Evolutionary conservation across 2,329 filamentous ascomycete species (phyloP).

Genomic region (Penicillium janthinellum): DNA sequence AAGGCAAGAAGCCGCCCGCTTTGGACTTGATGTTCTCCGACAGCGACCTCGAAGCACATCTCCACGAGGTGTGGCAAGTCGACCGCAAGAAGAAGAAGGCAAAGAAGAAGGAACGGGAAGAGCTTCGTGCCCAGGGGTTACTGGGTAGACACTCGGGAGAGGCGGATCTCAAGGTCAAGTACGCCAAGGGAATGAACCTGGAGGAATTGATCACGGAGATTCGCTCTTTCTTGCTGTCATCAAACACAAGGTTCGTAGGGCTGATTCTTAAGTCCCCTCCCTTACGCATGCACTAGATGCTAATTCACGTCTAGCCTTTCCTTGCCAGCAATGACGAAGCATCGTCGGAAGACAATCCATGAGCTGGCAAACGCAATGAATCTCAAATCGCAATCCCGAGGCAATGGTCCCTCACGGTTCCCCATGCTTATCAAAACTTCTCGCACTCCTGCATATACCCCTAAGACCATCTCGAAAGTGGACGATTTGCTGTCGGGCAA

Average conservation of each 20-base stretch:
- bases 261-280: neutral
- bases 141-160: slow-evolving; percentile 60
- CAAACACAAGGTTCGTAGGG: slow-evolving; percentile 62
- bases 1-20: slow-evolving; percentile 58
- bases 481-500: slow-evolving; percentile 42
- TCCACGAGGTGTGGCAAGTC: slow-evolving; percentile 64
- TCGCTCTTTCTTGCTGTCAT: slow-evolving; percentile 66
- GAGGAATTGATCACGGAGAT: slow-evolving; percentile 74
- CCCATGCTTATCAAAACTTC: slow-evolving; percentile 75
- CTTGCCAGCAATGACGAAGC: slow-evolving; percentile 82
- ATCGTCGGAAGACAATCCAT: slow-evolving; percentile 76
- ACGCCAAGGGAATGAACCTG: slow-evolving; percentile 70
- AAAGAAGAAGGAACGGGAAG: slow-evolving; percentile 70
- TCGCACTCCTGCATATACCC: slow-evolving; percentile 63
- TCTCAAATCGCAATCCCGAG: slow-evolving; percentile 81
- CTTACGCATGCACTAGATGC: neutral
- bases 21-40: slow-evolving; percentile 61
- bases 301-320: slow-evolving; percentile 56
- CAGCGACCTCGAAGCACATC: slow-evolving; percentile 63
- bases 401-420: slow-evolving; percentile 71
- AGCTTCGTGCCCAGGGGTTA: slow-evolving; percentile 65
- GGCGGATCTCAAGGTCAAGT: slow-evolving; percentile 68
- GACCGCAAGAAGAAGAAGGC: slow-evolving; percentile 72
- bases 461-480: slow-evolving; percentile 54
- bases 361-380: slow-evolving; percentile 73